Conservation (phyloP, 306 rosid species). For the Lotus japonicus region DNA sequence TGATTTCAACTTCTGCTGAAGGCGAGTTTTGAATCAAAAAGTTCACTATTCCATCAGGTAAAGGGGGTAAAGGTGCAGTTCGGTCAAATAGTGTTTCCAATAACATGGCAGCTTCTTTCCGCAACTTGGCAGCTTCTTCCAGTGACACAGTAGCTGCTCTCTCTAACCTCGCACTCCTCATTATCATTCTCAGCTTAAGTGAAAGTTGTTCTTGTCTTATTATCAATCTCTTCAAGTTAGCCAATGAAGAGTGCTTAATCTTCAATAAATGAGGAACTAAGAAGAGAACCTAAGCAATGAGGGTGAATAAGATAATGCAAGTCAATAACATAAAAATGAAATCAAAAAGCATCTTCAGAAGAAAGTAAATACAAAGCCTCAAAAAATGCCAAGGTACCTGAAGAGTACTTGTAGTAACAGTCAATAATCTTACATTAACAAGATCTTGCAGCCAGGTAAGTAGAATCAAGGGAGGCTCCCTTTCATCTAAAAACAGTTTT, state of each 20-base stretch:
- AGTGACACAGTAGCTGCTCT: no score
- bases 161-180: no score
- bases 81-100: no score
- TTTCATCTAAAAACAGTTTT: background rate
- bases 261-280: background rate
- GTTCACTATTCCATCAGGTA: no score
- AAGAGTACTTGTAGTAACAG: conserved; percentile 1
- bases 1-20: no score
- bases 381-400: conserved; percentile 4
- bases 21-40: no score
- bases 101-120: no score
- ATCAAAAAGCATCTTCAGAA: no score
- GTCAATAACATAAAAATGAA: background rate
- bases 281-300: conserved; percentile 14
- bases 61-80: no score
- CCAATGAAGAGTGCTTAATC: background rate
- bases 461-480: background rate
- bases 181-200: no score
- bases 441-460: background rate
- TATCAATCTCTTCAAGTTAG: conserved; percentile 4
- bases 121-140: no score
- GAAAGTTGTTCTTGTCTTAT: background rate
- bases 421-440: background rate
- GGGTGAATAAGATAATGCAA: background rate
- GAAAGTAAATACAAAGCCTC: no score